Conservation (phyloP, 768 basidiomycete species). For the Leucocoprinus leucothites region DNA sequence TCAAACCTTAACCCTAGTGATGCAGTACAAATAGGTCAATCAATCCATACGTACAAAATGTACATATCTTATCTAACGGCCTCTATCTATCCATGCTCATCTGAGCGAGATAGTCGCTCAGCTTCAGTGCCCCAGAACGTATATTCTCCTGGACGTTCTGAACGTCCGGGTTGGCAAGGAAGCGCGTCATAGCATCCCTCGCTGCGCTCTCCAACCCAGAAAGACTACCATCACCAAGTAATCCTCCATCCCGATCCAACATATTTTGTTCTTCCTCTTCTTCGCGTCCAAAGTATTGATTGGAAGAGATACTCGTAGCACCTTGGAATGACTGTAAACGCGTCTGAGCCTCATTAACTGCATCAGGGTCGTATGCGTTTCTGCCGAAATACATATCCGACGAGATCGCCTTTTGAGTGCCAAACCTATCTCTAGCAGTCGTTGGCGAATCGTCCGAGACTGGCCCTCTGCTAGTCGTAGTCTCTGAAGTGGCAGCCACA, state of each 20-base stretch:
- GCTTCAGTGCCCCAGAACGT: conserved; percentile 79
- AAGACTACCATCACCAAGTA: conserved; percentile 53
- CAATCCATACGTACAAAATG: background rate
- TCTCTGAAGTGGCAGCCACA: conserved; percentile 33
- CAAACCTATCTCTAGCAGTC: conserved; percentile 88
- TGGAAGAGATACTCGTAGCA: conserved; percentile 90
- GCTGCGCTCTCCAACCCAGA: conserved; percentile 62
- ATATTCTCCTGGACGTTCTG: conserved; percentile 82
- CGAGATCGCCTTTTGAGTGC: conserved; percentile 91
- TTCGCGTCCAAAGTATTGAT: conserved; percentile 93
- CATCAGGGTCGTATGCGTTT: conserved; percentile 76
- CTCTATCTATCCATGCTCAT: conserved; percentile 7
- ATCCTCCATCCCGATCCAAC: conserved; percentile 32
- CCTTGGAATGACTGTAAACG: conserved; percentile 87
- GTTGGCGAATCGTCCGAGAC: conserved; percentile 61
- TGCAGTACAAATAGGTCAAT: too few species aligned
- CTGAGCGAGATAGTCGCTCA: conserved; percentile 28
- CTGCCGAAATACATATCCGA: conserved; percentile 98
- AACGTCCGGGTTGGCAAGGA: conserved; percentile 84
- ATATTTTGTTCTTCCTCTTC: conserved; percentile 71
- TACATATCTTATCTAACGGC: conserved; percentile 6
- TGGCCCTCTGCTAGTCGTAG: conserved; percentile 30
- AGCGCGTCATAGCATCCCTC: conserved; percentile 68
- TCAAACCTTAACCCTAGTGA: conserved; percentile 31
- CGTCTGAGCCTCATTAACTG: conserved; percentile 71